These are phyloP conservation scores for Circinella umbellata DNA, from an alignment of 371 early-diverging fungal genomes.

Conservation along the genomic window DNA sequence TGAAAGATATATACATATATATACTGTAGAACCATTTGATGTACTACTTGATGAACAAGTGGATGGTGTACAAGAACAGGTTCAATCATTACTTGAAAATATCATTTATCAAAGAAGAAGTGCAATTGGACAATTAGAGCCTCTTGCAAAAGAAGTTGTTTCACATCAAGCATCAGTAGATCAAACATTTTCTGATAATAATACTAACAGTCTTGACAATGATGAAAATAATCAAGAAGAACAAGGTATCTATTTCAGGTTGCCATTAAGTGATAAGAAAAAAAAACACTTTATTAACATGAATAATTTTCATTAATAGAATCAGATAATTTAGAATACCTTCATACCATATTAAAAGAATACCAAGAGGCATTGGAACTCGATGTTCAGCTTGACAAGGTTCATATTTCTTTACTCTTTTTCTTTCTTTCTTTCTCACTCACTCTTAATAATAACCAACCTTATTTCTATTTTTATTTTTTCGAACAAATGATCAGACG, in stretches of 20 bases:
- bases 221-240: background rate
- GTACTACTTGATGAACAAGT: background rate
- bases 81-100: background rate
- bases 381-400: slow-evolving; percentile 3
- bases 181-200: background rate
- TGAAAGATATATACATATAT: too few species aligned
- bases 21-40: background rate
- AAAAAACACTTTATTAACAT: too few species aligned
- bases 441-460: too few species aligned
- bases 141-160: slow-evolving; percentile 8
- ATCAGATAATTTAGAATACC: background rate
- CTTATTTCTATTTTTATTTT: background rate
- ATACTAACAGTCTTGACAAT: background rate
- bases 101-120: background rate
- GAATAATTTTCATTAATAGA: background rate
- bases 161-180: background rate
- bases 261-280: too few species aligned
- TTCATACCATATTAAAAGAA: slow-evolving; percentile 10
- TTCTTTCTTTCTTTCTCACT: too few species aligned
- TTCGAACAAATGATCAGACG: background rate
- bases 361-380: slow-evolving; percentile 2
- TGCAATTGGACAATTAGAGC: background rate
- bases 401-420: background rate
- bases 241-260: background rate
- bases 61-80: background rate